These are phyloP conservation scores for Macrophomina phaseolina DNA, from an alignment of 2,329 filamentous ascomycete species.

Conservation along the genomic window DNA sequence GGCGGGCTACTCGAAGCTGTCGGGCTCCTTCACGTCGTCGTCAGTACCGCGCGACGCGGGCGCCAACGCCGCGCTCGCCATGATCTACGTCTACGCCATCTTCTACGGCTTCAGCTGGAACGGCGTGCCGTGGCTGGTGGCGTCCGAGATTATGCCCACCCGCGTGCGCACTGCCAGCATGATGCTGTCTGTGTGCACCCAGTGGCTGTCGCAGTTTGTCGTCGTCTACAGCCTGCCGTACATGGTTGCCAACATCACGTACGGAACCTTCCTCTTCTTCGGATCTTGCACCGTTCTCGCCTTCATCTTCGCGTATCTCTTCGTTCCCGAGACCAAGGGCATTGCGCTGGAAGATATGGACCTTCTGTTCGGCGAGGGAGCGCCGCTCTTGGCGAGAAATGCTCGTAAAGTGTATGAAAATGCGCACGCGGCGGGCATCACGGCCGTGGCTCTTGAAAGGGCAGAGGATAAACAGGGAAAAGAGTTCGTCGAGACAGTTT, in stretches of 20 bases:
- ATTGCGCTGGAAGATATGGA: slow-evolving; percentile 68
- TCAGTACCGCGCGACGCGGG: slow-evolving; percentile 65
- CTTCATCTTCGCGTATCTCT: slow-evolving; percentile 69
- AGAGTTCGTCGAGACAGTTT: slow-evolving; percentile 12
- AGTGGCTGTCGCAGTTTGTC: slow-evolving; percentile 78
- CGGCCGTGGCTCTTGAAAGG: slow-evolving; percentile 22
- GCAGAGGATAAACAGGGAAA: slow-evolving; percentile 15
- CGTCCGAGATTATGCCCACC: slow-evolving; percentile 72
- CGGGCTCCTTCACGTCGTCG: slow-evolving; percentile 59
- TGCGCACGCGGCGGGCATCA: slow-evolving; percentile 29
- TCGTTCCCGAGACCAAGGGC: slow-evolving; percentile 74
- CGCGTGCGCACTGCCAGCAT: slow-evolving; percentile 72
- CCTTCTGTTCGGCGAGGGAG: slow-evolving; percentile 62
- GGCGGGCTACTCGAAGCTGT: slow-evolving; percentile 70
- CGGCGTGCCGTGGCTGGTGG: slow-evolving; percentile 74
- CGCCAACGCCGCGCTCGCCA: slow-evolving; percentile 69
- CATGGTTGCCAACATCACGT: slow-evolving; percentile 65
- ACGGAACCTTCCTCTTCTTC: slow-evolving; percentile 72
- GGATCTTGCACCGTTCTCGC: slow-evolving; percentile 69
- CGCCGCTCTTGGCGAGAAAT: slow-evolving; percentile 22
- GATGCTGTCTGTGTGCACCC: slow-evolving; percentile 69
- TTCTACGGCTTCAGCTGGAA: slow-evolving; percentile 67
- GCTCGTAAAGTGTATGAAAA: slow-evolving; percentile 26
- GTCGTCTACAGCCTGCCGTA: slow-evolving; percentile 70
- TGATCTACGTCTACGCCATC: slow-evolving; percentile 73